These are phyloP conservation scores for Leersia perrieri DNA, from an alignment of 176 grass and related monocot species.

Conservation along the genomic window DNA sequence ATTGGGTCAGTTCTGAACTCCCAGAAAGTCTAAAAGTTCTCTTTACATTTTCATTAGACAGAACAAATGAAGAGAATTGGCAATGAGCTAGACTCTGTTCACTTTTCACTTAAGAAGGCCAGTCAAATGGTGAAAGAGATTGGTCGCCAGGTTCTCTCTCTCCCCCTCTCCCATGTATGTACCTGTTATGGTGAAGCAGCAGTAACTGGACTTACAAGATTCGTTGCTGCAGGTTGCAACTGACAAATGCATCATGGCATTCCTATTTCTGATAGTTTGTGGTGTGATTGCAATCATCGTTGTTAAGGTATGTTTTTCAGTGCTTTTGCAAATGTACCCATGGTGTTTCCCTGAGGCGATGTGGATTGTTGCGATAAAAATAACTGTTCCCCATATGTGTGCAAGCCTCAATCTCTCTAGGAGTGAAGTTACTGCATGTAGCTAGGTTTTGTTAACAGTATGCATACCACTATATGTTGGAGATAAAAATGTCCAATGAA, in stretches of 20 bases:
- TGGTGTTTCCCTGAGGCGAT: neutral
- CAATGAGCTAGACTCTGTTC: slow-evolving; percentile 62
- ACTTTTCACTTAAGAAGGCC: slow-evolving; percentile 69
- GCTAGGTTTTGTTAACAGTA: neutral
- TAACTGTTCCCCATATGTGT: neutral
- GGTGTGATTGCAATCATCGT: slow-evolving; percentile 91
- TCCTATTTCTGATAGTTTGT: slow-evolving; percentile 79
- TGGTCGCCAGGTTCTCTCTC: slow-evolving; percentile 51
- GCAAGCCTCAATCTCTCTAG: too few relatives aligned
- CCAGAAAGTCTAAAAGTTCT: too few relatives aligned
- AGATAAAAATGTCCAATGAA: neutral
- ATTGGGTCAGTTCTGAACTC: neutral
- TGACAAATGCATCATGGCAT: slow-evolving; percentile 96
- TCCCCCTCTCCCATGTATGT: neutral
- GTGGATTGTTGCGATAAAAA: neutral
- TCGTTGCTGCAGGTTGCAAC: slow-evolving; percentile 79
- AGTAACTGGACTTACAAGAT: slow-evolving; percentile 12
- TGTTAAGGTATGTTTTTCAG: slow-evolving; percentile 76
- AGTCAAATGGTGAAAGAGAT: slow-evolving; percentile 69
- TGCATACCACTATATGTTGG: neutral
- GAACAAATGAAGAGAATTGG: slow-evolving; percentile 62
- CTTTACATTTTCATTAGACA: slow-evolving; percentile 38
- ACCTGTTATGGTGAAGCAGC: neutral
- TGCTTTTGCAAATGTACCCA: neutral
- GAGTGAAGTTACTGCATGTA: neutral